Evolutionary conservation across 2,329 filamentous ascomycete species (phyloP), one percentile per base, ranked within the genome.

Genomic region (Ramularia endophylla): DNA sequence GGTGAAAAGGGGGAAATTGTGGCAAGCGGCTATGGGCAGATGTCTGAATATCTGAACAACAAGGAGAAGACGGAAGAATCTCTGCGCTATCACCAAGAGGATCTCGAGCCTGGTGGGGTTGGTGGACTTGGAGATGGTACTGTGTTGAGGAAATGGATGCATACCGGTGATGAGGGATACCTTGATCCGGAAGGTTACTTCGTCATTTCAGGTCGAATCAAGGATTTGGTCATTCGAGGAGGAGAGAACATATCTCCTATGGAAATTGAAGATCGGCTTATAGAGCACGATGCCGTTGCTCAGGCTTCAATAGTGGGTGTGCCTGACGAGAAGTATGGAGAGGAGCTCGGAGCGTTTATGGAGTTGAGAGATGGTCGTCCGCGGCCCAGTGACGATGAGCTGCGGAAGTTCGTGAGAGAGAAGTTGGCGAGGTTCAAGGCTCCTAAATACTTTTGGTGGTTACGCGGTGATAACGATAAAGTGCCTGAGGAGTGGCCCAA

Each of bases 21-120:
- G 60, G 85, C 88, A 31, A 76, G 81, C 0, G 86, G 85, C 0
- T 90, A 88, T 61, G 83, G 87, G 18, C 68, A 89, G 8, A 84
- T 83, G 59, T 73, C 68, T 32, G 75, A 74, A 16, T 78, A 78
- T 56, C 74, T 73, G 68, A 66, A 85, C 56, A 88, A 87, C 62
- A 75, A 77, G 30, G 77, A 79, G 56, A 89, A 87, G 70, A 89
- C 84, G 1, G 76, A 73, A 0, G 84, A 89, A 55, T 74, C 85
- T 48, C 74, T 86, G 25, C 36, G 41, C 16, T 50, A 48, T 30
- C 54, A 57, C 38, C 29, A 46, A n/a, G 48, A 57, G 38, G 54
- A 57, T 31, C 41, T 54, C 22, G 43, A 52, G 17, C 41, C 42
- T n/a, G 52, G 45, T 34, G 53, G 53, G 18, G 51, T 54, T 5